Evolutionary conservation across 768 basidiomycete genomes (phyloP), one percentile per base, ranked within the genome.

Genomic region (Collybia sordida): DNA sequence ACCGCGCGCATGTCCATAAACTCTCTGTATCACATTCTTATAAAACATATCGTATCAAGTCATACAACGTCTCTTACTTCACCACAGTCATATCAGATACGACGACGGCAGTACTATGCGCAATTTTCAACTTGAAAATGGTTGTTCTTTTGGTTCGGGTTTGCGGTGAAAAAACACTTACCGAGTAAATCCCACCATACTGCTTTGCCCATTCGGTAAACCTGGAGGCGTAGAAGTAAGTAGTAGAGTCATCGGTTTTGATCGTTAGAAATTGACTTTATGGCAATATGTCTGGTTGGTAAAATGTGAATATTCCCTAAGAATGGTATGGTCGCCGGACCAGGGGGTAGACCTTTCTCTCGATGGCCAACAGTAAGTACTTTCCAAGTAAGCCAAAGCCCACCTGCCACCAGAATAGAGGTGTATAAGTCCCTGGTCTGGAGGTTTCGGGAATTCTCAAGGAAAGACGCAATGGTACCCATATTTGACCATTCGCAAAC

Each of bases 261-360:
- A 27, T 11, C 11, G 5, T 27, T 5, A n/a, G 11, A 27, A 27
- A 27, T 11, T 27, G 27, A 27, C 27, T 27, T 27, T 11, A 27
- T 27, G 27, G 27, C 27, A 5, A 27, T 11, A 27, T 27, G 27
- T 11, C 11, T 27, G 11, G 27, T 59, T 11, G 62, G 62, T 40
- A 65, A 64, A 8, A 52, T 37, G 25, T 45, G 47, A 19, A 55
- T 34, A 48, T 65, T 65, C 2, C 64, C 64, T 11, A 65, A 38
- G 17, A 64, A 31, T 4, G 58, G 61, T 11, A 51, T 44, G 1
- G 63, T 64, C 0, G 64, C 55, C 15, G 63, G 62, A 2, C 64
- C 63, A 11, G 63, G 57, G 6, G 64, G 63, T 11, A 62, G 53
- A 21, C 45, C 53, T n/a, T 47, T 34, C n/a, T 51, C 52, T 42